Conservation (phyloP, 768 basidiomycete species). For the Cystobasidium tubakii region DNA sequence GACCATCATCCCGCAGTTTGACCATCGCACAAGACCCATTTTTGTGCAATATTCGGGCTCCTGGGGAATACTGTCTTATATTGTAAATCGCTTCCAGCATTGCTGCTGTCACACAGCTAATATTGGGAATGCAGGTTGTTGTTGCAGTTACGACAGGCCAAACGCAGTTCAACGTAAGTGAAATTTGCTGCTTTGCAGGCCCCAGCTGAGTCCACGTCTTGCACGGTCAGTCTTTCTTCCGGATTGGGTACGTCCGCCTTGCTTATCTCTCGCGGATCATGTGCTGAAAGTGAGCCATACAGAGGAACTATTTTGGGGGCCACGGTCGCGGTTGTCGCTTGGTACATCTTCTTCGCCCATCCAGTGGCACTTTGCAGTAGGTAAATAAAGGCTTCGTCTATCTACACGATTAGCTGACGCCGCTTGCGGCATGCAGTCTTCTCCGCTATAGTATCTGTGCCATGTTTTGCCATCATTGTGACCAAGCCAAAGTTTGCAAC, state of each 20-base stretch:
- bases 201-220: constrained; percentile 47
- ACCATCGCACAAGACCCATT: constrained; percentile 19
- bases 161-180: constrained; percentile 62
- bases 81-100: constrained; percentile 52
- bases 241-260: constrained; percentile 10
- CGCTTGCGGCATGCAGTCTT: constrained; percentile 56
- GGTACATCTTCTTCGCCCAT: constrained; percentile 69
- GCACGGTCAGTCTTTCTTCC: constrained; percentile 53
- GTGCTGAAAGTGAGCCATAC: background rate
- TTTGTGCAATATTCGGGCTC: constrained; percentile 67
- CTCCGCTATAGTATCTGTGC: constrained; percentile 82
- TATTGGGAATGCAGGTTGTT: constrained; percentile 68
- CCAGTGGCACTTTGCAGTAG: constrained; percentile 56
- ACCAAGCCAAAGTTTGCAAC: constrained; percentile 63
- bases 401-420: background rate
- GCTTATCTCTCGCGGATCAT: background rate
- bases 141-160: constrained; percentile 85
- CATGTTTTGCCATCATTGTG: constrained; percentile 68
- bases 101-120: constrained; percentile 37
- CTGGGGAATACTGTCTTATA: constrained; percentile 81
- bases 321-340: constrained; percentile 64
- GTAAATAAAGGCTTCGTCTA: background rate
- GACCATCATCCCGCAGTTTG: constrained; percentile 4
- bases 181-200: background rate
- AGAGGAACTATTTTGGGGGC: constrained; percentile 58